These are phyloP conservation scores for Chaetothyriales sp. DNA, from an alignment of 2,329 filamentous ascomycete species.

Conservation along the genomic window DNA sequence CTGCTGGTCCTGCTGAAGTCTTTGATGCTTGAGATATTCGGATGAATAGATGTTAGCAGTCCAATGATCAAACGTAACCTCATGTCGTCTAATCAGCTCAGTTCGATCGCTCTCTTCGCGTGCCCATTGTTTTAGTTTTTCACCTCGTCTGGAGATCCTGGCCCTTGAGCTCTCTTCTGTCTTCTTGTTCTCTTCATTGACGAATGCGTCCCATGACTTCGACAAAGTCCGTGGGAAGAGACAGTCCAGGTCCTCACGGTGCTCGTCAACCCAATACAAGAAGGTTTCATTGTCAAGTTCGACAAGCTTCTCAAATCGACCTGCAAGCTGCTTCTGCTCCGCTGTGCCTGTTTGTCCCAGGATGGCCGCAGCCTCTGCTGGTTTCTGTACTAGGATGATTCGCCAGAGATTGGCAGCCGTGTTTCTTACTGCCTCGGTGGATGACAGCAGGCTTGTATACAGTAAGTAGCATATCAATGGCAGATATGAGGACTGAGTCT, in stretches of 20 bases:
- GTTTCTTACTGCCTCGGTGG: conserved; percentile 49
- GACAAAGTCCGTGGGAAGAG: conserved; percentile 72
- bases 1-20: conserved; percentile 79
- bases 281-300: conserved; percentile 84
- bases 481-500: conserved; percentile 65
- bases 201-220: conserved; percentile 77
- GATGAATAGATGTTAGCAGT: conserved; percentile 88
- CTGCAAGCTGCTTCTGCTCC: conserved; percentile 55
- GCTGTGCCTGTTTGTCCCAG: conserved; percentile 55
- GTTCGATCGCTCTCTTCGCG: conserved; percentile 52
- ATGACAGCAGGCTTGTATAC: conserved; percentile 72
- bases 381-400: conserved; percentile 88
- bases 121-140: conserved; percentile 69
- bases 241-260: conserved; percentile 60
- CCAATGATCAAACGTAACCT: conserved; percentile 78
- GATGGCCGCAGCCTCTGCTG: conserved; percentile 59
- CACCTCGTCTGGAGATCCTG: conserved; percentile 60
- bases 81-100: conserved; percentile 62
- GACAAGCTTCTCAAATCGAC: conserved; percentile 68
- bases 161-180: conserved; percentile 60
- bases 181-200: conserved; percentile 61
- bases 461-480: conserved; percentile 83
- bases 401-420: conserved; percentile 74
- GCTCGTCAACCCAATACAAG: conserved; percentile 71
- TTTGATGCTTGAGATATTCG: conserved; percentile 81